A percentile compares a stretch with the other conserved stretches of the same genome.
Conservation (phyloP, 1,284 basidiomycete genomes). For the Exobasidium rhododendri region DNA sequence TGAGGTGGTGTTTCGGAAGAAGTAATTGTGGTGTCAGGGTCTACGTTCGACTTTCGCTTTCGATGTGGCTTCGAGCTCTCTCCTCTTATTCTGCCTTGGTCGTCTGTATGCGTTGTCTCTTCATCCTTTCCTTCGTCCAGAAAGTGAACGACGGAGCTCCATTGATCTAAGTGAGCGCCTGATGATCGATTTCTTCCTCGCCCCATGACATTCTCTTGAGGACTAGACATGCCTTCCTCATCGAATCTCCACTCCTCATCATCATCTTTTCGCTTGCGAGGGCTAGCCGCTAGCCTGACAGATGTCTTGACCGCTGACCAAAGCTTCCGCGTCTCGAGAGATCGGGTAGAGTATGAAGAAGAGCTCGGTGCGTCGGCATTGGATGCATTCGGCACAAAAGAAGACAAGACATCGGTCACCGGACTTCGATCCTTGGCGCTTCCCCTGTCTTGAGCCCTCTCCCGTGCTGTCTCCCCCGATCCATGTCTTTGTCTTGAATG, state of each 20-base stretch:
- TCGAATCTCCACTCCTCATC: constrained; percentile 30
- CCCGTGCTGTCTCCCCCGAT: background rate
- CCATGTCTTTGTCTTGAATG: no score
- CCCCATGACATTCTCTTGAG: background rate
- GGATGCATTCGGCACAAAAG: no score
- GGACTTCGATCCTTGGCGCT: no score
- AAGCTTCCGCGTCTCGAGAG: background rate
- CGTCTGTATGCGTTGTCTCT: background rate
- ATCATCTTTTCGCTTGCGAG: background rate
- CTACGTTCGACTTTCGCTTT: background rate
- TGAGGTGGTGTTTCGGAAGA: constrained; percentile 21
- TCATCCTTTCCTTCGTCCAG: constrained; percentile 22
- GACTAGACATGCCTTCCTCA: constrained; percentile 32
- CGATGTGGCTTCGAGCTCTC: background rate
- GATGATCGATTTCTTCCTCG: constrained; percentile 22
- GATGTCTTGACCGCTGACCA: constrained; percentile 12
- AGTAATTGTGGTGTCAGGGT: constrained; percentile 11
- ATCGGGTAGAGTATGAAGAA: no score
- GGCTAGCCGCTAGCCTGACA: background rate
- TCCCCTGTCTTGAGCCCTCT: background rate
- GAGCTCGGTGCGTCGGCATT: no score
- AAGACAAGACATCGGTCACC: no score
- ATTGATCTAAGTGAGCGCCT: constrained; percentile 35
- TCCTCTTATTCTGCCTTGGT: background rate
- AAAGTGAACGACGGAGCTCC: constrained; percentile 40